phyloP scores from a whole-genome alignment of 2,329 filamentous ascomycete species.

The Hymenoscyphus infarciens region DNA sequence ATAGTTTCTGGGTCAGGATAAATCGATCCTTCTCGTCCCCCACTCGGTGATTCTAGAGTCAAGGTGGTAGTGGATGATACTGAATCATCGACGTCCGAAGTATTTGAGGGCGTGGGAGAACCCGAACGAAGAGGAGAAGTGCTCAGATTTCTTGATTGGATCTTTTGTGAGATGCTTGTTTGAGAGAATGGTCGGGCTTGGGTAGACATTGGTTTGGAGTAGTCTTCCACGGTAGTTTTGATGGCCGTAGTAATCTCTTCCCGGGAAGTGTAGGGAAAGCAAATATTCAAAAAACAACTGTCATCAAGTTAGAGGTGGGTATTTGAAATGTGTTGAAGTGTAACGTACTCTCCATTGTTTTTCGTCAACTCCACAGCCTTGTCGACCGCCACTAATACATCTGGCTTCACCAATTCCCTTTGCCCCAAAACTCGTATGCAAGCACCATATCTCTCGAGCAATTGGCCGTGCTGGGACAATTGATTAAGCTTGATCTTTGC shows the following conservation, averaged over 20 bases:
- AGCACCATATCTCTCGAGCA: constrained; percentile 90
- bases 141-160: constrained; percentile 61
- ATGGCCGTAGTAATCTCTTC: constrained; percentile 94
- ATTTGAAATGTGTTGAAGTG: not conserved
- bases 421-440: constrained; percentile 82
- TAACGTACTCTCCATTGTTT: constrained; percentile 70
- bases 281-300: constrained; percentile 78
- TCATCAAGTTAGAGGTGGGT: constrained; percentile 17
- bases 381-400: constrained; percentile 86
- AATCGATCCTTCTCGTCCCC: constrained; percentile 32
- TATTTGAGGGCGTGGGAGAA: constrained; percentile 46
- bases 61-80: constrained; percentile 58
- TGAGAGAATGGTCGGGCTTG: constrained; percentile 77
- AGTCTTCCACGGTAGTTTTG: constrained; percentile 81
- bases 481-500: constrained; percentile 93
- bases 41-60: constrained; percentile 33
- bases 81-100: constrained; percentile 45
- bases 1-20: constrained; percentile 83
- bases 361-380: constrained; percentile 82
- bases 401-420: constrained; percentile 75
- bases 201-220: constrained; percentile 66
- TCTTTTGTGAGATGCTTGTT: constrained; percentile 80
- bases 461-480: constrained; percentile 85
- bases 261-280: constrained; percentile 94
- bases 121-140: constrained; percentile 34